phyloP scores from a whole-genome alignment of 2,329 filamentous ascomycete species.

The Capronia americana region DNA sequence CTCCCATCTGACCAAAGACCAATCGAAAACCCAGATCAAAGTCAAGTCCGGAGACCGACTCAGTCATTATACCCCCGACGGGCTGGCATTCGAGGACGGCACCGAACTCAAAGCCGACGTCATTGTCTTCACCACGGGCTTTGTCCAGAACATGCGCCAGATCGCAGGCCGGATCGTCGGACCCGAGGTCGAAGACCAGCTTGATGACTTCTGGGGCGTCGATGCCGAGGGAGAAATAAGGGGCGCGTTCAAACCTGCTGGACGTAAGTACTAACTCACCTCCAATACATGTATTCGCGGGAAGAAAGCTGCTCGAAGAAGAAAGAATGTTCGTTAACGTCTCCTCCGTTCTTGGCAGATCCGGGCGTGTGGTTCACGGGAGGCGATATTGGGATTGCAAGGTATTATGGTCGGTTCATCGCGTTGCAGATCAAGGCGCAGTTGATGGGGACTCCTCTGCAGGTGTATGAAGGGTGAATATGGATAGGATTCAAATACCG shows the following conservation, averaged over 20 bases:
- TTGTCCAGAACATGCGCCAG: slow-evolving; percentile 50
- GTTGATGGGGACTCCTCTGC: background rate
- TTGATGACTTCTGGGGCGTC: slow-evolving; percentile 54
- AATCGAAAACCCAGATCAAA: slow-evolving; percentile 48
- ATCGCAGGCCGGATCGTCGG: slow-evolving; percentile 50
- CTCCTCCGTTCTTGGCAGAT: background rate
- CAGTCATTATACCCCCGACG: slow-evolving; percentile 46
- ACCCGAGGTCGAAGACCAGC: slow-evolving; percentile 46
- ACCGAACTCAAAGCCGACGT: slow-evolving; percentile 52
- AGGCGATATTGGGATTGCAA: slow-evolving; percentile 49
- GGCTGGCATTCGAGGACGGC: slow-evolving; percentile 53
- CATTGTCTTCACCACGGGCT: slow-evolving; percentile 56
- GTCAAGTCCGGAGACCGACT: slow-evolving; percentile 50
- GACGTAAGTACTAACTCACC: slow-evolving; percentile 48
- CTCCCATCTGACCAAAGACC: background rate
- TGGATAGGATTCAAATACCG: no score
- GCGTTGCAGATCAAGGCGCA: slow-evolving; percentile 1
- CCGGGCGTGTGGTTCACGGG: slow-evolving; percentile 48
- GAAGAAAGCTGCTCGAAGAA: slow-evolving; percentile 31
- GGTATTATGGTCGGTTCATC: slow-evolving; percentile 42
- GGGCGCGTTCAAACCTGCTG: slow-evolving; percentile 49
- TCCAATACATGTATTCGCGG: background rate
- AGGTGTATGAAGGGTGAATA: background rate
- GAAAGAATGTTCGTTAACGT: slow-evolving; percentile 42
- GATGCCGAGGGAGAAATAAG: slow-evolving; percentile 56